Base-by-base conservation (phyloP, 768 basidiomycete genomes). In the Tephrocybe sp. region DNA sequence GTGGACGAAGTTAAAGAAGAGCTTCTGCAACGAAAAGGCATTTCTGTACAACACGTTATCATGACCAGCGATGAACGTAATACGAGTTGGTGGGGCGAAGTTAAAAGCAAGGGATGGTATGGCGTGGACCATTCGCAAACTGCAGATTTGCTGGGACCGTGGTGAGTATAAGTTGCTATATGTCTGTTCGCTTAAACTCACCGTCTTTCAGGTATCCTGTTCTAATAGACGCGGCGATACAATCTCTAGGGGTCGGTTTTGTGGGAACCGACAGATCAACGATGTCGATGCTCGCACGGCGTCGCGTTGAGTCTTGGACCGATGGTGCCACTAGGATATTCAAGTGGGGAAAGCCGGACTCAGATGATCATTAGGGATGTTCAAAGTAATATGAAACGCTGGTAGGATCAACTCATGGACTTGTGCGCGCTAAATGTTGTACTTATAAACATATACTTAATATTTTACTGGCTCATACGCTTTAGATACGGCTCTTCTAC, bases 221-320 rank as follows among this genome's bases (percentile, higher is more conserved):
- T n/a, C 65, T 90, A 42, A 75, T 89, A 43, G 87, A 89, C 58
- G 84, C 85, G 3, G 81, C 79, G 8, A 78, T 88, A 49, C 88
- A 90, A 58, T 84, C 84, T 0, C 68, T 67, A 31, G 86, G 81
- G 18, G 61, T 71, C 10, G 88, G 86, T 1, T 84, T 90, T 58
- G 78, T 91, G 12, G 88, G 86, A 8, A 88, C 86, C 1, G 77
- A 84, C 54, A 59, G 71, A 34, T 88, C 86, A 27, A 89, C 88
- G 4, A 87, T 88, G 79, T 82, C 83, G 2, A 68, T 79, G 38
- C 55, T 90, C 24, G 84, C 86, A 5, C 73, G 73, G 16, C 76
- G 82, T n/a, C 72, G 88, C 21, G 84, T 84, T 21, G 68, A 81
- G 57, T 77, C 83, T 21, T 90, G 88, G 88, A 64, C 73, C 3